Percentiles rank a stretch among this genome's conserved stretches.
Conservation (phyloP, 129 eudicot species). For the Flaveria linearis region DNA sequence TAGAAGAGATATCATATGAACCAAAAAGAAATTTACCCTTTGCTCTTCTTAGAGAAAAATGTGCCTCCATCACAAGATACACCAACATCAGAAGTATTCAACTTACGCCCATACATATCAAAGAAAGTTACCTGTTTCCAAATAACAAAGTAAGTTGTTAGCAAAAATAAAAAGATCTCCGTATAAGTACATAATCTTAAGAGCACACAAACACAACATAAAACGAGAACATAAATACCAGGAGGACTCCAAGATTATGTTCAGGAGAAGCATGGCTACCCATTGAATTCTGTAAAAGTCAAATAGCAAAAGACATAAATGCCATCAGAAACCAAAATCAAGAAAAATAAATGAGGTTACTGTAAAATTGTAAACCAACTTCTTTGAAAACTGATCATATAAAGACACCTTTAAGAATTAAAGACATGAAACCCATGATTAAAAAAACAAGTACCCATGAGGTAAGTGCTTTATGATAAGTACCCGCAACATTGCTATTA, state of each 20-base stretch:
- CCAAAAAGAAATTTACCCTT: slow-evolving; percentile 51
- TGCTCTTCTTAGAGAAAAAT: slow-evolving; percentile 66
- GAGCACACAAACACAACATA: background rate
- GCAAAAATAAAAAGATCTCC: background rate
- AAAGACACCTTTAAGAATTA: slow-evolving; percentile 1
- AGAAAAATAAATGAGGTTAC: background rate
- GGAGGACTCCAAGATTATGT: slow-evolving; percentile 80
- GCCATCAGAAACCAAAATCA: background rate
- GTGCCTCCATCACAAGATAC: slow-evolving; percentile 81
- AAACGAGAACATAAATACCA: slow-evolving; percentile 44
- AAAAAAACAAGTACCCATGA: slow-evolving; percentile 31
- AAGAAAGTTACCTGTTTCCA: slow-evolving; percentile 74
- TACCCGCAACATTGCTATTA: slow-evolving; percentile 97
- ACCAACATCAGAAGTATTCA: slow-evolving; percentile 84
- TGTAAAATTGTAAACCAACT: background rate
- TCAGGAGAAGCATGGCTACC: slow-evolving; percentile 65
- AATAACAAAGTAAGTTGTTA: background rate
- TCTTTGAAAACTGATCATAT: slow-evolving; percentile 8
- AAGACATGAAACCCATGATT: slow-evolving; percentile 13
- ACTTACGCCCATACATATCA: slow-evolving; percentile 81
- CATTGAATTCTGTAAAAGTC: slow-evolving; percentile 45
- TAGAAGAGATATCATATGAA: background rate
- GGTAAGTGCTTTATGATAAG: slow-evolving; percentile 38
- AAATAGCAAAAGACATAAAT: background rate
- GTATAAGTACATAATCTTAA: background rate